Base-by-base conservation (phyloP, 75 land plant species). In the Isoetes taiwanensis region DNA sequence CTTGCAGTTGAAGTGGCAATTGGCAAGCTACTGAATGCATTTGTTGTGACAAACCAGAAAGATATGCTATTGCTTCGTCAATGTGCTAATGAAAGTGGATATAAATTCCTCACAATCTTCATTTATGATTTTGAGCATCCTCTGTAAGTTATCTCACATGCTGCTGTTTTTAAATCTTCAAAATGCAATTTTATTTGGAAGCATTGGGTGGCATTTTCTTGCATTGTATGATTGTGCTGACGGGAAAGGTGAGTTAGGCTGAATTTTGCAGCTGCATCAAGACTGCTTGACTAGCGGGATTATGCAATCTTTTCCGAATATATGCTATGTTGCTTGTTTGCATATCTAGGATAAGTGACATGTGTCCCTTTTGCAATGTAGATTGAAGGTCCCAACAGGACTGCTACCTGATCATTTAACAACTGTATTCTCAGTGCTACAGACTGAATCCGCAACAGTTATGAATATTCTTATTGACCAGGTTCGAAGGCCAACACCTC, bases 1-100 rank as follows among this genome's bases (percentile, higher is more conserved):
- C 32, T 76, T 34, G 90, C 99, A 39, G 62, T 88, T 68, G 99
- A 93, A 58, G 56, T 59, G 68, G 99, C 96, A 32, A 56, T 88
- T 69, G 96, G 99, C 16, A 88, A 66, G 60, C 38, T 93, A 35
- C 73, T 88, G 21, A 74, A 93, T 79, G 79, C 96, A 30, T 93
- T 93, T 64, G 68, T 93, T 67, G 99, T 93, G 21, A 84, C 90
- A 24, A 76, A 81, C 64, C 83, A 84, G 10, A 67, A 61, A 60
- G 99, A 93, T 75, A 72, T 78, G 66, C 81, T 69, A 56, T 17
- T 73, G 54, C 65, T 93, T 28, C 72, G 90, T 53, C 19, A 43
- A 56, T 79, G 82, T 75, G 86, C 84, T 11, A 64, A 54, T 28
- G 77, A 77, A 24, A 72, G 73, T 28, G 71, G 69, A n/a, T 88